Percentiles rank a stretch among this genome's conserved stretches.
Conservation (phyloP, 2,329 filamentous ascomycete genomes). For the Sporothrix globosa region DNA sequence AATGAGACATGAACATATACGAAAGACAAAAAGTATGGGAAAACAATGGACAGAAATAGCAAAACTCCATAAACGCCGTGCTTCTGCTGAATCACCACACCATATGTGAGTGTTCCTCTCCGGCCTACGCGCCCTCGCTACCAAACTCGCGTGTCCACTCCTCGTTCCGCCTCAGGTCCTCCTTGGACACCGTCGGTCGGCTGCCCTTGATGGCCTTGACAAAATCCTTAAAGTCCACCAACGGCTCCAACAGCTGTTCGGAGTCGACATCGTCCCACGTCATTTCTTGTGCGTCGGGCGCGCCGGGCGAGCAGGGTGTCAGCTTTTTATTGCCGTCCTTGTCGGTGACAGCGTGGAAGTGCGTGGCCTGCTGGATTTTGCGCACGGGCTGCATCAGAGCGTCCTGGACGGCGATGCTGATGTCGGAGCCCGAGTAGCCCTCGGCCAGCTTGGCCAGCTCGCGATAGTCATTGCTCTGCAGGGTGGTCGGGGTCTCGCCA, state of each 20-base stretch:
- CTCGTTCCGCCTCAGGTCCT: slow-evolving; percentile 79
- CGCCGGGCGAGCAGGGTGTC: slow-evolving; percentile 93
- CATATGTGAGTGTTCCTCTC: not conserved
- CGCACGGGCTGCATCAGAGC: slow-evolving; percentile 96
- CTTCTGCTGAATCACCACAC: slow-evolving; percentile 12
- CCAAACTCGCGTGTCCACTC: slow-evolving; percentile 98
- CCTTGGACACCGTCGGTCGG: slow-evolving; percentile 84
- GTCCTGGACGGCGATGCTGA: slow-evolving; percentile 91
- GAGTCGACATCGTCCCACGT: slow-evolving; percentile 85
- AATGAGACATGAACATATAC: slow-evolving; percentile 7
- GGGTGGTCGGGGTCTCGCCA: slow-evolving; percentile 86
- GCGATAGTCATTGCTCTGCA: slow-evolving; percentile 76
- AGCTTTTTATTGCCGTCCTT: slow-evolving; percentile 66
- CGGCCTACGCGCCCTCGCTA: slow-evolving; percentile 70
- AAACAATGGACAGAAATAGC: not conserved
- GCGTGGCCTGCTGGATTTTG: slow-evolving; percentile 95
- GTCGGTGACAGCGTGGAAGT: slow-evolving; percentile 85
- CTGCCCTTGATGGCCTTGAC: slow-evolving; percentile 86
- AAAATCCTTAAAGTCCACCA: slow-evolving; percentile 88
- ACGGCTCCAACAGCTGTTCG: slow-evolving; percentile 82
- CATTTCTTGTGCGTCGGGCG: slow-evolving; percentile 85
- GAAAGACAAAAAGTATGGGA: not conserved
- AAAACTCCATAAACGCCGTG: slow-evolving; percentile 15
- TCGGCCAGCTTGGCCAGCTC: slow-evolving; percentile 81
- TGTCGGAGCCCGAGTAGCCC: slow-evolving; percentile 95